These are phyloP conservation scores for Manihot esculenta DNA, from an alignment of 441 rosid genomes.

Conservation along the genomic window DNA sequence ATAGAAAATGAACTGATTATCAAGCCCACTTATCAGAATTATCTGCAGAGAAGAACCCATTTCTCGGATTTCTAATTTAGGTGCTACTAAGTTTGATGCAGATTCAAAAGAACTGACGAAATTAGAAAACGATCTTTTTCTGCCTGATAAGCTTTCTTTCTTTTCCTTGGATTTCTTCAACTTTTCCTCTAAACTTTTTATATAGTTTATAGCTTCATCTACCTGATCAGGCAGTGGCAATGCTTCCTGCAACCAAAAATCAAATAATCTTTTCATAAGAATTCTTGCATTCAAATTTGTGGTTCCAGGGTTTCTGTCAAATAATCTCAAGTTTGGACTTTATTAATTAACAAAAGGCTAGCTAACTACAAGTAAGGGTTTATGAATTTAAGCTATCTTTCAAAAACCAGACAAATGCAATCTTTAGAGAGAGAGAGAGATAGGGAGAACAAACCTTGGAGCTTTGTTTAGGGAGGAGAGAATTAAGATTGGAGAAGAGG, in stretches of 20 bases:
- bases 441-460: too few species aligned
- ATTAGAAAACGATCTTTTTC: constrained; percentile 26
- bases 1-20: constrained; percentile 33
- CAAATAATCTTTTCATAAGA: background rate
- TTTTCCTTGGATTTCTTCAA: constrained; percentile 34
- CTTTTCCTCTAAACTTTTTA: constrained; percentile 31
- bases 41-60: constrained; percentile 39
- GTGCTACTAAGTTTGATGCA: constrained; percentile 15
- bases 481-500: constrained; percentile 38
- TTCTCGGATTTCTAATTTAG: constrained; percentile 37
- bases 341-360: too few species aligned
- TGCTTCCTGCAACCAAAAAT: constrained; percentile 33
- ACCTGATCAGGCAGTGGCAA: constrained; percentile 45
- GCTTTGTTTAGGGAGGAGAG: constrained; percentile 38
- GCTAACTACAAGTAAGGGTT: too few species aligned
- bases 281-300: too few species aligned
- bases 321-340: too few species aligned
- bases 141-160: constrained; percentile 30
- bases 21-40: constrained; percentile 25
- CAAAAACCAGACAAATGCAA: too few species aligned
- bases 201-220: constrained; percentile 48
- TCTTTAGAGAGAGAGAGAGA: too few species aligned
- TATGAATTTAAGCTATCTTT: too few species aligned
- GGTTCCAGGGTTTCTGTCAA: too few species aligned
- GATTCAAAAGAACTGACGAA: background rate